Conservation (phyloP, 768 basidiomycete species). For the Hemileccinum rubropunctum region DNA sequence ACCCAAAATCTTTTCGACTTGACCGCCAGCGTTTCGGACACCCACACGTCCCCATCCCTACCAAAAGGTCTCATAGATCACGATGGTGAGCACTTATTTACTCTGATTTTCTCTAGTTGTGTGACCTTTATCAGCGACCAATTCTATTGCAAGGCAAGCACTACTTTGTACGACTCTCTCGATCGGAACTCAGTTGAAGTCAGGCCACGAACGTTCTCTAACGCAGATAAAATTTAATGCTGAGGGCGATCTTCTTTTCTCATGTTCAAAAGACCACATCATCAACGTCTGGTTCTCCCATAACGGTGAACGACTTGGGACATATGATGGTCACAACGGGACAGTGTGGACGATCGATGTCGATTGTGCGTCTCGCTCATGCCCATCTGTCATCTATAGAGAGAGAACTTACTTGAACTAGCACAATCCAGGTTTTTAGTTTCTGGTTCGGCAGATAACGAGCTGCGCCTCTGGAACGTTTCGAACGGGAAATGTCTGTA, state of each 20-base stretch:
- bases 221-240: slow-evolving; percentile 97
- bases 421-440: slow-evolving; percentile 85
- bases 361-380: slow-evolving; percentile 65
- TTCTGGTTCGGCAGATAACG: slow-evolving; percentile 93
- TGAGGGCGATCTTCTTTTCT: slow-evolving; percentile 95
- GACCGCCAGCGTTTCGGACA: not conserved
- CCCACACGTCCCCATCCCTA: not conserved
- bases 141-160: slow-evolving; percentile 65
- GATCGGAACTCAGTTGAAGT: slow-evolving; percentile 16
- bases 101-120: not conserved
- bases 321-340: slow-evolving; percentile 95
- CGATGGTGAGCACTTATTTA: slow-evolving; percentile 14
- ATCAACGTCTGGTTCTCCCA: slow-evolving; percentile 98
- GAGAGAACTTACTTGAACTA: slow-evolving; percentile 24
- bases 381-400: not conserved
- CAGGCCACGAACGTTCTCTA: slow-evolving; percentile 95
- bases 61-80: not conserved
- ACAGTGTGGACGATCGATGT: slow-evolving; percentile 96
- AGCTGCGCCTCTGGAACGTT: slow-evolving; percentile 87
- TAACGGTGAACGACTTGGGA: slow-evolving; percentile 96
- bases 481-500: slow-evolving; percentile 88
- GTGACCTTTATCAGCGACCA: slow-evolving; percentile 48
- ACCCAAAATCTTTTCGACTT: slow-evolving; percentile 19
- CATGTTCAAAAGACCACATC: slow-evolving; percentile 91
- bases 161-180: not conserved